These are phyloP conservation scores for Beauveria scarabaeidicola DNA, from an alignment of 2,329 filamentous ascomycete species.

Conservation along the genomic window DNA sequence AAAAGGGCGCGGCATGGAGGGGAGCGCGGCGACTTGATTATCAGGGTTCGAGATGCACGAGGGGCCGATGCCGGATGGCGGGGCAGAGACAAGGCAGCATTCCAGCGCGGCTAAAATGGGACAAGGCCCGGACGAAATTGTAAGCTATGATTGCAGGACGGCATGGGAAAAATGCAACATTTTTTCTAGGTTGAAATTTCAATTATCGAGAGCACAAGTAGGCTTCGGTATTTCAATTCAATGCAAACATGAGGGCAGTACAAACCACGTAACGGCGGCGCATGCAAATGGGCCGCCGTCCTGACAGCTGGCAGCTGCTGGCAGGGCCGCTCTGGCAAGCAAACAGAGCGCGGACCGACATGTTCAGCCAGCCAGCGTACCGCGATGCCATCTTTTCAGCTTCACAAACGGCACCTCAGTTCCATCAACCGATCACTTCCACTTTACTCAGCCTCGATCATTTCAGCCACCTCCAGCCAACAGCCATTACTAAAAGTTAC, in stretches of 20 bases:
- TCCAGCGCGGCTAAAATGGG: slow-evolving; percentile 3
- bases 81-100: background rate
- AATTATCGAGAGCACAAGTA: too few species aligned
- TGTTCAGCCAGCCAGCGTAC: background rate
- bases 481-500: too few species aligned
- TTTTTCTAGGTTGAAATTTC: too few species aligned
- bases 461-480: too few species aligned
- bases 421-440: too few species aligned
- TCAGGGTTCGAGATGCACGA: background rate
- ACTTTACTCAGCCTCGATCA: too few species aligned
- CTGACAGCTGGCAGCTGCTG: background rate
- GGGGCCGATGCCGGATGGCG: slow-evolving; percentile 5
- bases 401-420: background rate
- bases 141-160: background rate
- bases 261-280: background rate
- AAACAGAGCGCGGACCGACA: background rate
- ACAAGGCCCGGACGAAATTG: background rate
- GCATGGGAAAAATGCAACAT: background rate
- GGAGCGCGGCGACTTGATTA: background rate
- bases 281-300: background rate
- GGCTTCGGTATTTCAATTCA: too few species aligned
- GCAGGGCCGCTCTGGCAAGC: background rate
- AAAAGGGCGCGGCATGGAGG: background rate
- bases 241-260: background rate
- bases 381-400: background rate